phyloP scores from a whole-genome alignment of 306 rosid genomes.

The Senna tora region DNA sequence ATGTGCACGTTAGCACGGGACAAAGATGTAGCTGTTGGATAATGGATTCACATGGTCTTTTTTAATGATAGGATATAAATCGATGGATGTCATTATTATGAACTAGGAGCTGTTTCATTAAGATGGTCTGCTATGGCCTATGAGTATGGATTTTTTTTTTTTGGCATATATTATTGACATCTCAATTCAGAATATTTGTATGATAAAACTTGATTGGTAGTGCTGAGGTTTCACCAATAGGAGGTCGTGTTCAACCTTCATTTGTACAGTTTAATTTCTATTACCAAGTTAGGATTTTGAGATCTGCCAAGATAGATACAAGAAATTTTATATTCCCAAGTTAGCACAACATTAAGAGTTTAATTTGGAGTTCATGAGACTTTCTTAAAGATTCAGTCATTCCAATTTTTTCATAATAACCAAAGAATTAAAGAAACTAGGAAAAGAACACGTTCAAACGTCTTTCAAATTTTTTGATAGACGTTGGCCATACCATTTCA shows the following conservation, averaged over 20 bases:
- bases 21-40: neutral
- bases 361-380: no score
- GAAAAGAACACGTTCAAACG: no score
- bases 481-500: no score
- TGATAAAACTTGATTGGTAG: neutral
- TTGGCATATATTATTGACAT: neutral
- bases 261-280: neutral
- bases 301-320: neutral
- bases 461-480: no score
- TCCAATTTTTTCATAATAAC: no score
- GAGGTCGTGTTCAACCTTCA: neutral
- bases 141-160: neutral
- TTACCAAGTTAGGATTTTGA: neutral
- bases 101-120: neutral
- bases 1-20: neutral
- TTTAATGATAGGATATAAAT: neutral
- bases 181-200: neutral
- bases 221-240: neutral
- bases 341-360: no score
- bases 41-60: neutral
- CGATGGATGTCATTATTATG: neutral
- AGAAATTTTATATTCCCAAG: no score
- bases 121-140: neutral
- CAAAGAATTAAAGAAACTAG: no score
- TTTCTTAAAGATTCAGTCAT: no score